A percentile compares a stretch with the other conserved stretches of the same genome.
phyloP scores from a whole-genome alignment of 116 monocot species.

The Iris pallida region DNA sequence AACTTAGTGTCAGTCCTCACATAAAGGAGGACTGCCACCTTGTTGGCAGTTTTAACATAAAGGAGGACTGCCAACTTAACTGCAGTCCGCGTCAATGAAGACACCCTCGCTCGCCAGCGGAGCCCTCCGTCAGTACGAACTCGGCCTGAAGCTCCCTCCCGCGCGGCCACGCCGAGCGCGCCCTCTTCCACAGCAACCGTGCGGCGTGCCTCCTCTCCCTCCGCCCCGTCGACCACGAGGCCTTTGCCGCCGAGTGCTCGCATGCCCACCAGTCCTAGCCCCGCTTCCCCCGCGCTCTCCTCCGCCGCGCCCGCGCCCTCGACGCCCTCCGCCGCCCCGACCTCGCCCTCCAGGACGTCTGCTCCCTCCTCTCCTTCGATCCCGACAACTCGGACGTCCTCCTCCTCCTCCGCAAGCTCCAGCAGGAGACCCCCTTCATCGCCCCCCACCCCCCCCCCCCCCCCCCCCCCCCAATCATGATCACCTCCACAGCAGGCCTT shows the following conservation, averaged over 20 bases:
- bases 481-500: too few species aligned
- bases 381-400: constrained; percentile 62
- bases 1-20: too few species aligned
- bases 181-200: constrained; percentile 93
- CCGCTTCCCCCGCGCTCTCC: constrained; percentile 76
- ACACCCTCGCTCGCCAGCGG: too few species aligned
- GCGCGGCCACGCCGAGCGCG: too few species aligned
- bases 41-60: too few species aligned
- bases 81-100: constrained; percentile 77
- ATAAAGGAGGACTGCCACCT: too few species aligned
- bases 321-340: constrained; percentile 64
- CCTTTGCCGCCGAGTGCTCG: constrained; percentile 86
- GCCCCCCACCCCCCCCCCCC: too few species aligned
- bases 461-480: too few species aligned
- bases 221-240: constrained; percentile 79
- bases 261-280: constrained; percentile 88
- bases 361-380: constrained; percentile 49
- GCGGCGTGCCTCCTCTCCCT: constrained; percentile 93
- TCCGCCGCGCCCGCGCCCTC: constrained; percentile 81
- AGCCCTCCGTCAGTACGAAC: too few species aligned
- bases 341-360: constrained; percentile 65
- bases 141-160: too few species aligned
- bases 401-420: constrained; percentile 44
- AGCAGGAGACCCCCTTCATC: too few species aligned
- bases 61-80: too few species aligned